Conservation (phyloP, 257 asterid species). For the Anisodus acutangulus region DNA sequence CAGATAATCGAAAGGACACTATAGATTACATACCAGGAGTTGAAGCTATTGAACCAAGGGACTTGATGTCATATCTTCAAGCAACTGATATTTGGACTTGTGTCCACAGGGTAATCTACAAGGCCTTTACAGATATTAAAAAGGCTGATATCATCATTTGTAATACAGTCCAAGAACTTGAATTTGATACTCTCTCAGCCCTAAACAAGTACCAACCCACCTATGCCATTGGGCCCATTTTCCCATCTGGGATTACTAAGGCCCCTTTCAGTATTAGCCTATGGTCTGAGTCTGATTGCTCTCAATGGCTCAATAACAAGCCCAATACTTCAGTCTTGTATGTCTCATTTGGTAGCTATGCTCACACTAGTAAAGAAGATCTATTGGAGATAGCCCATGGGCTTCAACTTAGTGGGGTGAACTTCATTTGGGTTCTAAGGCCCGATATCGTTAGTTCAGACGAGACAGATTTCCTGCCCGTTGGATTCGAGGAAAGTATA, state of each 20-base stretch:
- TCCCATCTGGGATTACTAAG: slow-evolving; percentile 54
- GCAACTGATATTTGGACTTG: slow-evolving; percentile 53
- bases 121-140: slow-evolving; percentile 60
- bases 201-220: slow-evolving; percentile 53
- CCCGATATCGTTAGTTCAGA: slow-evolving; percentile 68
- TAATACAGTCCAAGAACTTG: slow-evolving; percentile 74
- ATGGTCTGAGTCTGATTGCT: slow-evolving; percentile 76
- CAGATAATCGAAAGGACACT: slow-evolving; percentile 55
- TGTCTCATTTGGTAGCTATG: slow-evolving; percentile 79
- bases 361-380: slow-evolving; percentile 61
- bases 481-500: slow-evolving; percentile 44
- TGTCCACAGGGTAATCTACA: slow-evolving; percentile 67
- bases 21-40: slow-evolving; percentile 79
- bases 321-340: slow-evolving; percentile 63
- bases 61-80: slow-evolving; percentile 68
- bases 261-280: slow-evolving; percentile 58
- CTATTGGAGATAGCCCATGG: slow-evolving; percentile 72
- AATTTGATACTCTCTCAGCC: slow-evolving; percentile 54
- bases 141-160: slow-evolving; percentile 65
- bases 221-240: slow-evolving; percentile 67
- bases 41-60: slow-evolving; percentile 56
- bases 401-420: slow-evolving; percentile 50
- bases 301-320: slow-evolving; percentile 63
- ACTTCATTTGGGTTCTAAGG: slow-evolving; percentile 71
- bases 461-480: slow-evolving; percentile 48